These are phyloP conservation scores for Wickerhamiella vanderwaltii DNA, from an alignment of 805 yeast genomes.

Conservation along the genomic window DNA sequence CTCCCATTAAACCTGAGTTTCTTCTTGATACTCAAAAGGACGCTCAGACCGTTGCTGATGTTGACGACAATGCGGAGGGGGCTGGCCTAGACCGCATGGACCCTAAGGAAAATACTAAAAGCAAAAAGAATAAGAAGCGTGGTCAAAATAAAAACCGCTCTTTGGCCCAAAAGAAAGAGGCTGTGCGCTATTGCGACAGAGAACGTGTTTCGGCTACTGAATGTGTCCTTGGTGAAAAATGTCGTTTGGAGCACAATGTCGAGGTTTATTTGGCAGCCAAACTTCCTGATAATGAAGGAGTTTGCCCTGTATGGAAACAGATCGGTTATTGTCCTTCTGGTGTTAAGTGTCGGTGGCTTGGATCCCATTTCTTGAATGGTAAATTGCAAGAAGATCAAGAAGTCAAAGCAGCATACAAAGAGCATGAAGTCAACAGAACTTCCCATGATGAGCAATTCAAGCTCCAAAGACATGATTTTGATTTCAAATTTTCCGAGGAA, in stretches of 20 bases:
- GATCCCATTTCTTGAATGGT: constrained; percentile 44
- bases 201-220: constrained; percentile 13
- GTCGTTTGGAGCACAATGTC: constrained; percentile 70
- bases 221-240: constrained; percentile 52
- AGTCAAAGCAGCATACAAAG: constrained; percentile 28
- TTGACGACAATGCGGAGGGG: constrained; percentile 14
- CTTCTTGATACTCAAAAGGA: not conserved
- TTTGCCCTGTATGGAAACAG: constrained; percentile 72
- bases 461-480: constrained; percentile 35
- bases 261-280: constrained; percentile 51
- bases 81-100: constrained; percentile 19
- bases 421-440: constrained; percentile 56
- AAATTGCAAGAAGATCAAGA: constrained; percentile 35
- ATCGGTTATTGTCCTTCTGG: constrained; percentile 91
- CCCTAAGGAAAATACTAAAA: constrained; percentile 1
- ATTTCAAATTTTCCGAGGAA: constrained; percentile 44
- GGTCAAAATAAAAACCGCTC: constrained; percentile 23
- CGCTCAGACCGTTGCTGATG: not conserved
- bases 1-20: constrained; percentile 18
- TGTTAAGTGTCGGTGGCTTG: constrained; percentile 80
- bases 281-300: constrained; percentile 58
- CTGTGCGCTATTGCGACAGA: constrained; percentile 19
- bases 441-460: constrained; percentile 16
- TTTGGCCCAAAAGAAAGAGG: constrained; percentile 18
- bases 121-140: constrained; percentile 18